Conservation (phyloP, 306 rosid genomes). For the peach (Prunus persica) region DNA sequence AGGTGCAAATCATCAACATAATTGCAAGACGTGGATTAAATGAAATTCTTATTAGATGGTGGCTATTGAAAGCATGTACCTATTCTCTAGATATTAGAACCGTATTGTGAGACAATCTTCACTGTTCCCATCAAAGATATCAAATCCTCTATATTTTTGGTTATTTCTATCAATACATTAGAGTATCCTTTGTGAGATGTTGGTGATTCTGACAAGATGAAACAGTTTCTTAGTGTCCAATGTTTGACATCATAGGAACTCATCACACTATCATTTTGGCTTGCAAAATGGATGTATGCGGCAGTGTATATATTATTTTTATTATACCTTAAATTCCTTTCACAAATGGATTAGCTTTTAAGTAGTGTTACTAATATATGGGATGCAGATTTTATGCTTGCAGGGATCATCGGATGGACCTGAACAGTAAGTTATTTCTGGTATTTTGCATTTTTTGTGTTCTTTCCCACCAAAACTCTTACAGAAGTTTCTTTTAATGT, state of each 20-base stretch:
- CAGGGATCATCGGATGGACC: constrained; percentile 97
- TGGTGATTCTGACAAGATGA: not conserved
- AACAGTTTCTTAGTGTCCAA: not conserved
- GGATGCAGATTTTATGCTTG: constrained; percentile 77
- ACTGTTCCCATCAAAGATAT: not conserved
- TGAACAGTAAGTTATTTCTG: constrained; percentile 60
- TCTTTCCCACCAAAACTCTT: constrained; percentile 21
- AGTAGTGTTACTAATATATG: constrained; percentile 29
- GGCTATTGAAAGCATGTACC: not conserved
- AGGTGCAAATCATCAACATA: not conserved
- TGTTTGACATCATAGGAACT: not conserved
- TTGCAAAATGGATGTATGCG: not conserved
- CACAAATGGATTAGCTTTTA: not conserved
- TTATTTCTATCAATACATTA: not conserved
- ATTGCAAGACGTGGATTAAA: not conserved
- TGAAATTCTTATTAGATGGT: not conserved
- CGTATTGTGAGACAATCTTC: not conserved
- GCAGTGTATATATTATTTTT: not conserved
- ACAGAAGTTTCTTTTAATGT: constrained; percentile 15
- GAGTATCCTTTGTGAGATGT: not conserved
- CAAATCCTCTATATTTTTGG: not conserved
- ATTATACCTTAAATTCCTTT: not conserved
- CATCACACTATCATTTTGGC: not conserved
- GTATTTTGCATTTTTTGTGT: constrained; percentile 22
- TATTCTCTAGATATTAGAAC: not conserved